These are phyloP conservation scores for Apocynum venetum DNA, from an alignment of 257 asterid species.

Conservation along the genomic window DNA sequence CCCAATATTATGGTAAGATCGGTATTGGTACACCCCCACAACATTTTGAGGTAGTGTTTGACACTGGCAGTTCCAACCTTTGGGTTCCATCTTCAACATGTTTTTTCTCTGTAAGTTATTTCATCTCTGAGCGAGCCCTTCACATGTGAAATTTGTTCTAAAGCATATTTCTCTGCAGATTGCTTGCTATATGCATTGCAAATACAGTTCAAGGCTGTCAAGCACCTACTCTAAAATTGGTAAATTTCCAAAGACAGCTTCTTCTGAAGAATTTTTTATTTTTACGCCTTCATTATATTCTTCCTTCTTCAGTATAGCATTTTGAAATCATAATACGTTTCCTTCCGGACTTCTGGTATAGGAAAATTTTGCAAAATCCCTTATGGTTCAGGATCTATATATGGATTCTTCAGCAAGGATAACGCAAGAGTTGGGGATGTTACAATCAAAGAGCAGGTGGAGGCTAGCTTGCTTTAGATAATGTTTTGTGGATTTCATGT, in stretches of 20 bases:
- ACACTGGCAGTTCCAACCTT: conserved; percentile 36
- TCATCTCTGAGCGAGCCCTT: neutral
- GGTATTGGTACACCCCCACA: conserved; percentile 39
- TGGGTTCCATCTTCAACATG: conserved; percentile 42
- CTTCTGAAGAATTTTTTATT: neutral
- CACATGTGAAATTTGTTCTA: neutral
- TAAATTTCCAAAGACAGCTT: neutral
- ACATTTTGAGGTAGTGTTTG: conserved; percentile 31
- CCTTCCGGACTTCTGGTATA: neutral
- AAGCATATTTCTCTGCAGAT: conserved; percentile 17
- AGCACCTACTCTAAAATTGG: conserved; percentile 27
- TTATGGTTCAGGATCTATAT: conserved; percentile 28
- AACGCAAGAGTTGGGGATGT: conserved; percentile 21
- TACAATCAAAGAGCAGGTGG: conserved; percentile 26
- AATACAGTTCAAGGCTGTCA: conserved; percentile 24
- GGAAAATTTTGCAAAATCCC: conserved; percentile 28
- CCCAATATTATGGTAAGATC: conserved; percentile 29
- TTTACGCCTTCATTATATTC: neutral
- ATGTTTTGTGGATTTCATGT: neutral
- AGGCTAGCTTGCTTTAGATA: conserved; percentile 2
- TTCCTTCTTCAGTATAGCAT: neutral
- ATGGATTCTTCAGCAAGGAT: conserved; percentile 36
- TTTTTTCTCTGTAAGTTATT: conserved; percentile 29
- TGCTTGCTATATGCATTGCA: conserved; percentile 31
- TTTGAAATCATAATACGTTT: neutral